A percentile compares a stretch with the other conserved stretches of the same genome.
These are phyloP conservation scores for Patellifolia procumbens DNA, from an alignment of 179 eudicot genomes.

Conservation along the genomic window DNA sequence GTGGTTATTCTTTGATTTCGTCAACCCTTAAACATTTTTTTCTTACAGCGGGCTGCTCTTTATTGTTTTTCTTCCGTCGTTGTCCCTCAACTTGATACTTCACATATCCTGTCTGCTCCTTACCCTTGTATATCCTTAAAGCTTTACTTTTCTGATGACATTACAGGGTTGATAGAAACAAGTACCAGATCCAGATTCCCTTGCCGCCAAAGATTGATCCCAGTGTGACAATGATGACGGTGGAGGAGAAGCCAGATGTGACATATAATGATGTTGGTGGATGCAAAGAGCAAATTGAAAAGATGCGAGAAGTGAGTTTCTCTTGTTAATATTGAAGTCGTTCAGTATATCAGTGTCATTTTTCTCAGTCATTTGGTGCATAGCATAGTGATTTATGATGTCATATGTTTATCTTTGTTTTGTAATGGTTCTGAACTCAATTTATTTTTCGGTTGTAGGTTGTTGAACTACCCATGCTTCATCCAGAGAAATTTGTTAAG, in stretches of 20 bases:
- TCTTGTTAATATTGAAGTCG: background rate
- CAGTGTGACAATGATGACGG: conserved; percentile 97
- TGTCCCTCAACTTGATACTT: background rate
- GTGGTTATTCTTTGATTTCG: background rate
- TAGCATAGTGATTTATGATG: background rate
- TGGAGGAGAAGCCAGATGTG: conserved; percentile 97
- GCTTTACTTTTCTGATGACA: conserved; percentile 3
- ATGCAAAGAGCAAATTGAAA: conserved; percentile 96
- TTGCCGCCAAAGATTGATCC: conserved; percentile 97
- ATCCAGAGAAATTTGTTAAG: conserved; percentile 93
- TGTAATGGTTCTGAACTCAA: too few species aligned
- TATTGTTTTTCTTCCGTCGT: background rate
- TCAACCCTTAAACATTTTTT: background rate
- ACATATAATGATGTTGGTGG: conserved; percentile 98
- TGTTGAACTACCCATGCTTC: conserved; percentile 97
- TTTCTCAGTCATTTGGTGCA: too few species aligned
- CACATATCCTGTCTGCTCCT: background rate
- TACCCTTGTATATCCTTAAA: background rate
- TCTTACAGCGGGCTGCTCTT: background rate
- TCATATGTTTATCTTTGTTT: background rate
- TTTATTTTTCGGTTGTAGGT: conserved; percentile 67
- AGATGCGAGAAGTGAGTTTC: conserved; percentile 83
- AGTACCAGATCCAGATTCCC: conserved; percentile 95
- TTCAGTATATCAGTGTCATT: background rate
- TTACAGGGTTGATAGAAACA: conserved; percentile 86